Evolutionary conservation across 1,284 basidiomycete genomes (phyloP), one percentile per base, ranked within the genome.

Genomic region (Moesziomyces globuligerus): DNA sequence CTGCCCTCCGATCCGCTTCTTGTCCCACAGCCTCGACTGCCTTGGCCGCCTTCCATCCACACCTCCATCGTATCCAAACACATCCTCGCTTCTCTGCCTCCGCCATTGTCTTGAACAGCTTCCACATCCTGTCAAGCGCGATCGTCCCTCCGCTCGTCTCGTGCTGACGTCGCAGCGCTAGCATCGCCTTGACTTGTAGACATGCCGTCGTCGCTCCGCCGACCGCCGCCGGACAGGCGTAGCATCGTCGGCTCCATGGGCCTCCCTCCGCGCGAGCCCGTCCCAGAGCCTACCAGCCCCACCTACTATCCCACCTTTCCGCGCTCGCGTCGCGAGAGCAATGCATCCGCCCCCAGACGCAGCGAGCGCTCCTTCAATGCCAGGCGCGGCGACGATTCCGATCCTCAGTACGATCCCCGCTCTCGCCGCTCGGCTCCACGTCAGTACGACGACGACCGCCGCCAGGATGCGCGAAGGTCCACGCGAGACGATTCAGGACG

Each of bases 221-320:
- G 70, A 24, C 52, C 64, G 1, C 55, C 57, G 39, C 59, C 70
- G 17, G 60, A 64, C 45, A 45, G 65, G 25, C 32, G 29, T 9
- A 53, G 70, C 52, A 72, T 72, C 52, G 26, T 72, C 49, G 49
- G 15, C 36, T 64, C 59, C 10, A 72, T 64, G 57, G 70, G 70
- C 6, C 25, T 72, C 28, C 64, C 70, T 21, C 59, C 64, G 23
- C 54, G 70, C 38, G 59, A 68, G 1, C 52, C 51, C 11, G 43
- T 61, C 26, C 41, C 51, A 10, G 59, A 64, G 20, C 65, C 65
- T 7, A 36, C 55, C 17, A 68, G 64, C 36, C 56, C 59, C 10
- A 49, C 48, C 4, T 64, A 57, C 42, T 50, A 52, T 15, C 44
- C 49, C 17, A 55, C 46, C 18, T 55, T 46, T 37, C 48, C 58